phyloP scores from a whole-genome alignment of 83 land plant species.

The Larix sibirica region DNA sequence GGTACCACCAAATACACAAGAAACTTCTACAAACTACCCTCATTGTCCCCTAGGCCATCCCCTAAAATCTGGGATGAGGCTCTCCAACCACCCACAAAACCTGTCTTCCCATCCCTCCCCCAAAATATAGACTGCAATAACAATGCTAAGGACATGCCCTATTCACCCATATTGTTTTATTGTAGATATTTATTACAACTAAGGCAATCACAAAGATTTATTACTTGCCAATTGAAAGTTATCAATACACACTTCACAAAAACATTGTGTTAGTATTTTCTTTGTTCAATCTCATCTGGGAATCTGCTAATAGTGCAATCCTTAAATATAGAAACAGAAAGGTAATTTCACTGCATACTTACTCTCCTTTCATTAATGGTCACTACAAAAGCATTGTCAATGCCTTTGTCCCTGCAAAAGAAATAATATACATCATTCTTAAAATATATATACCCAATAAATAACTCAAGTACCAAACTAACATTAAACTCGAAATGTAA shows the following conservation, averaged over 20 bases:
- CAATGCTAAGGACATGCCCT: too few relatives aligned
- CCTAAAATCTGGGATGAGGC: too few relatives aligned
- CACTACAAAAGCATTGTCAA: not conserved
- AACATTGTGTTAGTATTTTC: not conserved
- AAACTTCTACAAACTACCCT: too few relatives aligned
- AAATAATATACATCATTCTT: not conserved
- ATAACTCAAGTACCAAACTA: not conserved
- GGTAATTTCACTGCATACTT: not conserved
- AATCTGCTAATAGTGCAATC: not conserved
- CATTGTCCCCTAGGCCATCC: too few relatives aligned
- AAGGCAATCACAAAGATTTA: not conserved
- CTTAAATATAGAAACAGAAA: not conserved
- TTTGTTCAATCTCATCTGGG: not conserved
- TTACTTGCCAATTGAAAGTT: not conserved
- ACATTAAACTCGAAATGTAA: not conserved
- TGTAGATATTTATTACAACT: too few relatives aligned
- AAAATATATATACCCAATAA: not conserved
- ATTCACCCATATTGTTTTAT: too few relatives aligned
- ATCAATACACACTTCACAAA: not conserved
- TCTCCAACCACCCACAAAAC: too few relatives aligned
- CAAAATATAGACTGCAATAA: too few relatives aligned
- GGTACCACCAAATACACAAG: too few relatives aligned
- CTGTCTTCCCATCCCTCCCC: too few relatives aligned
- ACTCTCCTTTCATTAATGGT: not conserved
- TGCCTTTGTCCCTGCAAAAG: conserved; percentile 4